Evolutionary conservation across 805 yeast genomes (phyloP), one percentile per base, ranked within the genome.

Genomic region (Lipomyces yamanashiensis): DNA sequence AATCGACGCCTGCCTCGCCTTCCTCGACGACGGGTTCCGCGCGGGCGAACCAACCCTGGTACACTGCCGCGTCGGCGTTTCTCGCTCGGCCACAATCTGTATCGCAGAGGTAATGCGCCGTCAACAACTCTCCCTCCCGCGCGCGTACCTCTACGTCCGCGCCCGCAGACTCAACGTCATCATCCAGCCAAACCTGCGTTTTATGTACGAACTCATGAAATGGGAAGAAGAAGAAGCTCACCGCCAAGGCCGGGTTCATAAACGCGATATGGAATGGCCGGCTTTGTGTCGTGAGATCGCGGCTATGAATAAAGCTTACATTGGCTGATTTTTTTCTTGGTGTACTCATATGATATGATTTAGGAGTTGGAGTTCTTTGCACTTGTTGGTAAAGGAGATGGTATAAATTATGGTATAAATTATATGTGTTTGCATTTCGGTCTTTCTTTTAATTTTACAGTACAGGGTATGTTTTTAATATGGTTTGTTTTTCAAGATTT

Each of bases 41-140:
- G 68, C 69, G 0, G 77, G 76, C 43, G 84, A 84, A 23, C 71
- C 82, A 52, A 85, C 87, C 1, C 79, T 93, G 64, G 92, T 93
- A 10, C 98, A 93, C 74, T 93, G 98, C 71, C 89, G 96, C 72
- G 98, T 91, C 54, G 98, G 98, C 0, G 98, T 93, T 2, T 90
- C 97, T 0, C 79, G 98, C 60, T 90, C 96, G 2, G 98, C 98
- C 0, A 90, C 98, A 0, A 96, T 93, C 10, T 93, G 96, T 70
- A 93, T 93, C 69, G 97, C 97, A 0, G 98, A 92, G 73, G 93
- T 90, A 44, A 92, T 93, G 97, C 84, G 85, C 69, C 77, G 96
- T 47, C 76, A 89, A 58, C 77, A 83, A 15, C 78, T 90, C 59
- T 84, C 85, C 49, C 77, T 93, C 36, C 86, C 95, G 1, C 79